These are phyloP conservation scores for Globisporangium barbulae DNA, from an alignment of 352 stramenopile species.

Conservation along the genomic window DNA sequence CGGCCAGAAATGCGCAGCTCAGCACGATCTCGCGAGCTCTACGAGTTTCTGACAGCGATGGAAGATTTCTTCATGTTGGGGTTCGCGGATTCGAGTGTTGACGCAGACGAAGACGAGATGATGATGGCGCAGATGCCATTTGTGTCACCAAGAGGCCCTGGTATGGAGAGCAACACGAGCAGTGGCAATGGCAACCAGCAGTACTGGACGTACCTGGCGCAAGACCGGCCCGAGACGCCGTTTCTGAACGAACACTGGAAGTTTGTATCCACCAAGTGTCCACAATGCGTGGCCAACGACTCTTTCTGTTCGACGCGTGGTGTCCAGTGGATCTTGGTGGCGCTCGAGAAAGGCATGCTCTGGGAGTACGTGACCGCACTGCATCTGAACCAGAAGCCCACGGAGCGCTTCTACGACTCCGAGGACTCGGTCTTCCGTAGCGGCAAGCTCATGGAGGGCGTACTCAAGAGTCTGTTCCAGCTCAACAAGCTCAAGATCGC, in stretches of 20 bases:
- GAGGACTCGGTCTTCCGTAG: constrained; percentile 44
- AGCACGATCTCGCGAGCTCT: constrained; percentile 57
- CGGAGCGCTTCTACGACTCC: constrained; percentile 54
- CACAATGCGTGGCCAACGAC: constrained; percentile 45
- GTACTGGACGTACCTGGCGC: constrained; percentile 69
- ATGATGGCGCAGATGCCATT: constrained; percentile 3
- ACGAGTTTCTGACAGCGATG: constrained; percentile 62
- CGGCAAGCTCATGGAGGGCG: constrained; percentile 34
- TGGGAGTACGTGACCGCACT: constrained; percentile 57
- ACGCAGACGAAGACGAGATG: constrained; percentile 9
- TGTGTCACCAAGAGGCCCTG: constrained; percentile 3
- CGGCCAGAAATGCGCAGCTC: constrained; percentile 65
- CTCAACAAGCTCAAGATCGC: constrained; percentile 48
- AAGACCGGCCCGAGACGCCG: constrained; percentile 42
- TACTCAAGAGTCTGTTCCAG: constrained; percentile 43
- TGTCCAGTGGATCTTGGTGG: constrained; percentile 67
- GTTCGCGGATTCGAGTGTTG: constrained; percentile 30
- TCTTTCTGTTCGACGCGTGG: constrained; percentile 68
- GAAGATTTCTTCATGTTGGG: constrained; percentile 73
- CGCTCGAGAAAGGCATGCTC: constrained; percentile 55
- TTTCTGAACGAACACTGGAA: constrained; percentile 54
- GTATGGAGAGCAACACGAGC: not conserved
- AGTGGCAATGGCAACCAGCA: not conserved
- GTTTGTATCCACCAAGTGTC: constrained; percentile 56
- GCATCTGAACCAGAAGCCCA: constrained; percentile 37